A percentile compares a stretch with the other conserved stretches of the same genome.
phyloP scores from a whole-genome alignment of 306 rosid species.

The Prosopis cineraria region DNA sequence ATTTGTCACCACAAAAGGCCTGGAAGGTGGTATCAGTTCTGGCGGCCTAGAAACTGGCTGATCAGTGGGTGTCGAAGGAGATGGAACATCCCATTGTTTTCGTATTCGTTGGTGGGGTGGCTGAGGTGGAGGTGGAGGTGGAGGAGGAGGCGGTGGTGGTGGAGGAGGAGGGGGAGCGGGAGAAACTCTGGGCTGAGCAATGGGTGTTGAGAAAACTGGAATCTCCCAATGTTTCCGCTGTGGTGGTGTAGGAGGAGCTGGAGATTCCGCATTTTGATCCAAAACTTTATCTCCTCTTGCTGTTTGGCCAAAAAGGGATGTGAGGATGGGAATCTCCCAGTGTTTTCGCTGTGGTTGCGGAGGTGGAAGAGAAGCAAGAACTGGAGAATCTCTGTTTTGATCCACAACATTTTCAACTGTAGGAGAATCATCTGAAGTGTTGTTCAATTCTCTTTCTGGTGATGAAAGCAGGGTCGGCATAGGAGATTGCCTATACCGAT shows the following conservation, averaged over 20 bases:
- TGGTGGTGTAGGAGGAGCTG: conserved; percentile 29
- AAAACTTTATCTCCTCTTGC: conserved; percentile 11
- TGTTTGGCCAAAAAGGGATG: conserved; percentile 10
- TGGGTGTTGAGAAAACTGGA: conserved; percentile 25
- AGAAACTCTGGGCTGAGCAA: conserved; percentile 21
- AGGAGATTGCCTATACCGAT: conserved; percentile 36
- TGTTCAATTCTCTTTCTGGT: conserved; percentile 38
- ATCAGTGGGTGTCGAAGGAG: conserved; percentile 27
- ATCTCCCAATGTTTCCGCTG: conserved; percentile 45
- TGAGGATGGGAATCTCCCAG: conserved; percentile 35
- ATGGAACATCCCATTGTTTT: conserved; percentile 43
- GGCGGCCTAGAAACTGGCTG: conserved; percentile 56
- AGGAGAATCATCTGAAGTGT: not conserved
- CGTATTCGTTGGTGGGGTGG: conserved; percentile 26
- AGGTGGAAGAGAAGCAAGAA: conserved; percentile 4
- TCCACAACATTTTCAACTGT: conserved; percentile 6
- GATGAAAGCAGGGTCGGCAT: conserved; percentile 43
- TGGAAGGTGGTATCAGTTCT: conserved; percentile 54
- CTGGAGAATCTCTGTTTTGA: not conserved
- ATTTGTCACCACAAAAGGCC: conserved; percentile 52
- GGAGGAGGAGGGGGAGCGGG: not conserved
- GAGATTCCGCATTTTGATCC: conserved; percentile 25
- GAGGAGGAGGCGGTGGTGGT: conserved; percentile 2
- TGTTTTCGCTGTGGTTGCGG: conserved; percentile 35
- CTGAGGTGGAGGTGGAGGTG: conserved; percentile 22